These are phyloP conservation scores for Salix exigua DNA, from an alignment of 345 rosid species.

Conservation along the genomic window DNA sequence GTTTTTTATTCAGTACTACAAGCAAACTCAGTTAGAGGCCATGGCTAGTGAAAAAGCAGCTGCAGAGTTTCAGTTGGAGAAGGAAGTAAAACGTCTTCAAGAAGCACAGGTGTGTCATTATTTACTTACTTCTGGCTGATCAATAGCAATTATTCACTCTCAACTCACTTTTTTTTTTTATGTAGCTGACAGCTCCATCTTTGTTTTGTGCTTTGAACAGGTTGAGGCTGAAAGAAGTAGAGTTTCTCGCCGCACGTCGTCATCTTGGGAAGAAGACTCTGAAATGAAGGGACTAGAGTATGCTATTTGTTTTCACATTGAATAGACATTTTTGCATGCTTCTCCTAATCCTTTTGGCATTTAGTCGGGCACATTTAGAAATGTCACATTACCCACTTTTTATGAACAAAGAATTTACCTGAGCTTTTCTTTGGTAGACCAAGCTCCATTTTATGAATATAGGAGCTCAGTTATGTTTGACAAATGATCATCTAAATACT, in stretches of 20 bases:
- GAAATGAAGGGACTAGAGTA: constrained; percentile 96
- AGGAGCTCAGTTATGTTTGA: no score
- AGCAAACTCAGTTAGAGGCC: constrained; percentile 97
- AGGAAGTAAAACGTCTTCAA: constrained; percentile 77
- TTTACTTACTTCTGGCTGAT: constrained; percentile 15
- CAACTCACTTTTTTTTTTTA: background rate
- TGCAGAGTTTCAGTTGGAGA: constrained; percentile 95
- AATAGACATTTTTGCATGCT: background rate
- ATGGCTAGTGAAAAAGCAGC: constrained; percentile 99
- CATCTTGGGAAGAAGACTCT: constrained; percentile 92
- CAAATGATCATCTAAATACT: no score
- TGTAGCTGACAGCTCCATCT: background rate
- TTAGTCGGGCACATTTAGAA: background rate
- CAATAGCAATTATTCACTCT: constrained; percentile 6
- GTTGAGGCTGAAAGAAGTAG: constrained; percentile 87
- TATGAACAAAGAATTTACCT: background rate
- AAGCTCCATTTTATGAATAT: no score
- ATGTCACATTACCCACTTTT: background rate
- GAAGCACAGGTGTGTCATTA: constrained; percentile 67
- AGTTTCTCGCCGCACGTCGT: constrained; percentile 61
- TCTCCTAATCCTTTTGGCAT: constrained; percentile 5
- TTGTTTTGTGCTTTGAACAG: constrained; percentile 34
- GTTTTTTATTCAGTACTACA: constrained; percentile 64
- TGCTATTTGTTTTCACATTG: constrained; percentile 18
- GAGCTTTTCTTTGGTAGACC: background rate